Base-by-base conservation (phyloP, 768 basidiomycete species). In the Leucocoprinus leucothites region DNA sequence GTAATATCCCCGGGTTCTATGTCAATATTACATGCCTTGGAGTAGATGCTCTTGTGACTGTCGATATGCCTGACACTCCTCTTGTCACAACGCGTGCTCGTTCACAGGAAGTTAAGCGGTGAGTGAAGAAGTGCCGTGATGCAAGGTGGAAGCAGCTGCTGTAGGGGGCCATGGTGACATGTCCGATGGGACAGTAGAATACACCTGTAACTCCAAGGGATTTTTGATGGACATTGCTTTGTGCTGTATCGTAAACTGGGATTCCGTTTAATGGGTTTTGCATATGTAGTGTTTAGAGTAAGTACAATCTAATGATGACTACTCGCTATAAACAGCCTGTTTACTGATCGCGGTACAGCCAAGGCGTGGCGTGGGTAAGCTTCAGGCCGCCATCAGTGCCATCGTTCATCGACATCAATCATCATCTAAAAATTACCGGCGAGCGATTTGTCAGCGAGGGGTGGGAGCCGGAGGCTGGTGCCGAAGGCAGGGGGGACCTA, bases 61-160 rank as follows among this genome's bases (percentile, higher is more conserved):
- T 94, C 44, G 91, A 93, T 68, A 93, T 92, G 85, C 88, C 91
- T 3, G 91, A 94, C 67, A 92, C 91, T 7, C 74, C 93, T 31
- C 83, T 94, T 40, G 89, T 94, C 55, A 94, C 91, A 9, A 94
- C 91, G 5, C 86, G 91, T 48, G 91, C 91, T 22, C 86, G 91
- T 49, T 91, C 89, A 21, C 91, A 94, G 64, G 91, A 93, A 67
- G 91, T 94, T 60, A 94, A 94, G 67, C 82, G 89, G 22, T 73
- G 93, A 41, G 91, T 94, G 51, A 89, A 89, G 74, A 92, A 86
- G 66, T 82, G 84, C 61, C 80, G 82, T 44, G 89, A 92, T 9
- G 75, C 81, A 5, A 89, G 90, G 16, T 91, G 86, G 85, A 86
- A 82, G 65, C 67, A 78, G 19, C 74, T 91, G 16, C 78, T 91